Conservation (phyloP, 306 rosid genomes). For the Cucurbita maxima region DNA sequence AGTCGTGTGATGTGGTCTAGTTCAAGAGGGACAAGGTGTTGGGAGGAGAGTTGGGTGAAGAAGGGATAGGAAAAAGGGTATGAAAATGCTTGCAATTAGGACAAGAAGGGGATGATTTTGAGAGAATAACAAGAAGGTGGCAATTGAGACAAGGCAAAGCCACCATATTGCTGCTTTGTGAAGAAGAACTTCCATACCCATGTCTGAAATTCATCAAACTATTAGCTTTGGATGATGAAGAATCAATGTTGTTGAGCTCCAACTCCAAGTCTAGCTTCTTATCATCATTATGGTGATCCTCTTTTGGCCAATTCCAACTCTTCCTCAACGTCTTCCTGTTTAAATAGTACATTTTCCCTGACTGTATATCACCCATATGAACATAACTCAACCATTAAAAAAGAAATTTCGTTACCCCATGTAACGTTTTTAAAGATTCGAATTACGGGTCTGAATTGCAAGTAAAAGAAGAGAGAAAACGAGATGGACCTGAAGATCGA, state of each 20-base stretch:
- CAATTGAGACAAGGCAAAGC: conserved; percentile 39
- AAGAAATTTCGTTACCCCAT: background rate
- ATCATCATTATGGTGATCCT: background rate
- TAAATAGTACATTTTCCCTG: conserved; percentile 27
- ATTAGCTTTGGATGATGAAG: background rate
- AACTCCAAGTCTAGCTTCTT: conserved; percentile 23
- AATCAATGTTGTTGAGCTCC: conserved; percentile 21
- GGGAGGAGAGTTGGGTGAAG: background rate
- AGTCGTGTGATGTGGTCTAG: background rate
- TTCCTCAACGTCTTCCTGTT: conserved; percentile 31
- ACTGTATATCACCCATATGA: conserved; percentile 10
- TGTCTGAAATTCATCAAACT: background rate
- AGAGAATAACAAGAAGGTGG: conserved; percentile 32
- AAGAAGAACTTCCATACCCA: background rate
- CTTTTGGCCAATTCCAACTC: conserved; percentile 28
- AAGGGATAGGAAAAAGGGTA: conserved; percentile 12
- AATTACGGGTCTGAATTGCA: background rate
- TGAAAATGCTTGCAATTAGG: conserved; percentile 37
- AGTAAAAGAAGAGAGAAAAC: background rate
- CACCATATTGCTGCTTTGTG: conserved; percentile 16
- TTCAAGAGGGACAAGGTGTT: background rate
- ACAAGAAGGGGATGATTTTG: conserved; percentile 32
- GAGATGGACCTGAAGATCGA: conserved; percentile 27
- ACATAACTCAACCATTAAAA: background rate
- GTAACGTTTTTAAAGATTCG: background rate